These are phyloP conservation scores for Fusarium praegraminearum DNA, from an alignment of 2,329 filamentous ascomycete species.

Conservation along the genomic window DNA sequence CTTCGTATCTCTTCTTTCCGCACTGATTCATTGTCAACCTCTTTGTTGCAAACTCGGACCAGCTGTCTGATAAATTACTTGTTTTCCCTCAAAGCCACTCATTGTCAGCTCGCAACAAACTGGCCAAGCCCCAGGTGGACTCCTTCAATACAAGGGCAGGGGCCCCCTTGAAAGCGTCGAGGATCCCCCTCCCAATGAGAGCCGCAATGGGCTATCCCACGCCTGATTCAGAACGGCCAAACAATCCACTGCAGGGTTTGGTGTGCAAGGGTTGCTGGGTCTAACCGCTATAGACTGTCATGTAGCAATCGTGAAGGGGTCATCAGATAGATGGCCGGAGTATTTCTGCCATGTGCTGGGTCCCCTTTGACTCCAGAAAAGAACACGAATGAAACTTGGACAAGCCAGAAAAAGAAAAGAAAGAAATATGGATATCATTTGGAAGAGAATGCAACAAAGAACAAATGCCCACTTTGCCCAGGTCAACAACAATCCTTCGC, in stretches of 20 bases:
- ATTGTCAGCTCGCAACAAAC: constrained; percentile 26
- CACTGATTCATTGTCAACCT: neutral
- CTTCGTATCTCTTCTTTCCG: neutral
- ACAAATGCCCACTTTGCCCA: constrained; percentile 4
- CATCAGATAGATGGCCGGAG: constrained; percentile 19
- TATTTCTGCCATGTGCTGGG: constrained; percentile 30
- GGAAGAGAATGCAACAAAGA: constrained; percentile 21
- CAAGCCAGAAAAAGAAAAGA: constrained; percentile 23
- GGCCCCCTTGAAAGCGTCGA: constrained; percentile 24
- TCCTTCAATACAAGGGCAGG: constrained; percentile 30
- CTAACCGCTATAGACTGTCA: constrained; percentile 21
- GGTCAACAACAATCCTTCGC: neutral
- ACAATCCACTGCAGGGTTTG: constrained; percentile 27
- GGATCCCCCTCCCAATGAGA: constrained; percentile 40
- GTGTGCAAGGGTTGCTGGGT: constrained; percentile 10
- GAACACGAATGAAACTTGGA: constrained; percentile 9
- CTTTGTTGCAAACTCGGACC: neutral
- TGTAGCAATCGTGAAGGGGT: constrained; percentile 18
- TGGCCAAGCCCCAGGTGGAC: constrained; percentile 39
- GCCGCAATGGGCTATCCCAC: constrained; percentile 26
- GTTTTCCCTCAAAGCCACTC: constrained; percentile 3
- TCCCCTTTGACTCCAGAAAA: constrained; percentile 14
- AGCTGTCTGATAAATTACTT: neutral
- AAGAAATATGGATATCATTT: constrained; percentile 20
- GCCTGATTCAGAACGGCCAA: constrained; percentile 38